A percentile compares a stretch with the other conserved stretches of the same genome.
Conservation (phyloP, 75 land plant genomes). For the Cupressus sempervirens region DNA sequence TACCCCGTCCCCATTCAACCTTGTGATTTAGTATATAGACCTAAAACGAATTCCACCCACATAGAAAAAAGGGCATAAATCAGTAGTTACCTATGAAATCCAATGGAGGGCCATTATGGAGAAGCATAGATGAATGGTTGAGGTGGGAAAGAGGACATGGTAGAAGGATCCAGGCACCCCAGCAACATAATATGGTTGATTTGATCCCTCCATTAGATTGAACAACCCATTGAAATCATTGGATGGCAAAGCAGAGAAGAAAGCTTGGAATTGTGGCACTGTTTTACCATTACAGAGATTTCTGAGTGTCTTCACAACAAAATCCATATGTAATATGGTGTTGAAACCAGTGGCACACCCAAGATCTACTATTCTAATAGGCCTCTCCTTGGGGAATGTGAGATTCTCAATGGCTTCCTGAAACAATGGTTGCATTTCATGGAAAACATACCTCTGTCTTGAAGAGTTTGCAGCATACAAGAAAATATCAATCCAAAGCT, state of each 20-base stretch:
- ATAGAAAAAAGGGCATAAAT: slow-evolving; percentile 11
- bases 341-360: too few species aligned
- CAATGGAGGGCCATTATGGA: slow-evolving; percentile 5
- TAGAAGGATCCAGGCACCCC: slow-evolving; percentile 11
- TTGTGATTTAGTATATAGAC: too few species aligned
- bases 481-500: too few species aligned
- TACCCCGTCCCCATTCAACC: too few species aligned
- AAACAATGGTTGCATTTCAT: not conserved
- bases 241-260: too few species aligned
- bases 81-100: slow-evolving; percentile 14
- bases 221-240: not conserved
- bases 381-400: not conserved
- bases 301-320: slow-evolving; percentile 1
- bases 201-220: slow-evolving; percentile 7
- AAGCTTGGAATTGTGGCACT: slow-evolving; percentile 9
- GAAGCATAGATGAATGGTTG: slow-evolving; percentile 16
- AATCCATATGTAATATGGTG: too few species aligned
- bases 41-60: too few species aligned
- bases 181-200: slow-evolving; percentile 14
- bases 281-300: not conserved
- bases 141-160: slow-evolving; percentile 17
- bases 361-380: slow-evolving; percentile 14
- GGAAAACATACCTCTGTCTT: too few species aligned
- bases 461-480: slow-evolving; percentile 10
- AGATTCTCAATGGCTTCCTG: not conserved